Base-by-base conservation (phyloP, 2,329 filamentous ascomycete genomes). In the Domatiomyces globalis region DNA sequence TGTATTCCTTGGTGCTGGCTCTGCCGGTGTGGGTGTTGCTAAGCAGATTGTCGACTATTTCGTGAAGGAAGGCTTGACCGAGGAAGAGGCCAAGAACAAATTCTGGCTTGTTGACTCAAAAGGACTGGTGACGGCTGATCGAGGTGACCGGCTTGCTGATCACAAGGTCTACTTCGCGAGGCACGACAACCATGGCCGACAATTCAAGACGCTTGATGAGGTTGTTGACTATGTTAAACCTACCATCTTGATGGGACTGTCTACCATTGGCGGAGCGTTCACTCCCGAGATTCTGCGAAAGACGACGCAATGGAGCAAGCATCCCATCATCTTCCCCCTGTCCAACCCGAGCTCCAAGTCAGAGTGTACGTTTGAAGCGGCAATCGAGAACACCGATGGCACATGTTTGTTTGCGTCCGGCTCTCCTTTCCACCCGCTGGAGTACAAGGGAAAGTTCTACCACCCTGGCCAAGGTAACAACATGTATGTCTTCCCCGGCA, bases 41-140 rank as follows among this genome's bases (percentile, higher is more conserved):
- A 95, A 94, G 76, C 92, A 96, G 74, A 84, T 98, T 58, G 88
- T 95, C 52, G 87, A 95, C 71, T 95, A 87, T 77, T 96, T 96
- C 74, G 87, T 89, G 63, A 86, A 87, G 61, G 86, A 89, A 61
- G 92, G 92, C 43, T 76, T 96, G 63, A 84, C 84, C 8, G 90
- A 96, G 69, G 80, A 88, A 62, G 83, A 87, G 58, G 92, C 92
- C 51, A 82, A 83, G 62, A 80, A 83, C 65, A 92, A 92, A 75
- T 96, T 98, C 79, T 96, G 85, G 80, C 85, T 98, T 46, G 89
- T 96, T 54, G 92, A 96, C 73, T 95, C 88, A 64, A 90, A 92
- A 74, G 92, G 92, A 62, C 83, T 98, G 19, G 90, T 98, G 49
- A 95, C 92, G 57, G 77, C 78, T 56, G 90, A 98, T 72, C 86